Evolutionary conservation across 1,284 basidiomycete genomes (phyloP), one percentile per base, ranked within the genome.

Genomic region (Polyporus tsugae): DNA sequence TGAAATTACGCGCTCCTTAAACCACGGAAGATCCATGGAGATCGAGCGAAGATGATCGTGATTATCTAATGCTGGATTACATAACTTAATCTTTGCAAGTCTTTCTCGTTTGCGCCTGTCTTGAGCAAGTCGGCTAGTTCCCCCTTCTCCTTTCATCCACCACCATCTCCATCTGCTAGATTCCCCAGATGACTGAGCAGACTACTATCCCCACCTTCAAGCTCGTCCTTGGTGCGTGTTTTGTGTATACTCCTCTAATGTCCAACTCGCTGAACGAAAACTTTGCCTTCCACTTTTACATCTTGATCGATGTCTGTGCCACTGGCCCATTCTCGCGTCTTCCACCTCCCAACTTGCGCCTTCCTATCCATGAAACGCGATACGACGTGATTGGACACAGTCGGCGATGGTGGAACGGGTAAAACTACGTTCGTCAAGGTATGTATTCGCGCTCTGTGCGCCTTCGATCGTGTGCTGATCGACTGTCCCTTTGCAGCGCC

Each of bases 371-470:
- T 55, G 5, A 13, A 61, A 65, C 44, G 64, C 69, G 72, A 73
- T 73, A 68, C 62, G 65, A 58, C 62, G 63, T 78, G 75, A 78
- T 77, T 72, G 62, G 72, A 60, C 75, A 63, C 75, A 94, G 97
- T 98, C 78, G 97, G 97, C 79, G 97, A 99, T 80, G 97, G 97
- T 83, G 97, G 97, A 82, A 99, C 97, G 71, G 97, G 96, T 77
- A 97, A 98, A 87, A 98, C 96, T 72, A 98, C 96, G 70, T 98
- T 98, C 82, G 96, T 98, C 86, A 98, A 98, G 89, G 94, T 94
- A 78, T 71, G 85, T 71, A 66, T 36, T 64, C 70, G 70, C 69
- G 74, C 55, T 53, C 29, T 17, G 61, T 75, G 71, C 25, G 64
- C 64, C 68, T 70, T 70, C 76, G 85, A 91, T 91, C 86, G 82